phyloP scores from a whole-genome alignment of 176 grass and related monocot species.

The Bonia amplexicaulis region DNA sequence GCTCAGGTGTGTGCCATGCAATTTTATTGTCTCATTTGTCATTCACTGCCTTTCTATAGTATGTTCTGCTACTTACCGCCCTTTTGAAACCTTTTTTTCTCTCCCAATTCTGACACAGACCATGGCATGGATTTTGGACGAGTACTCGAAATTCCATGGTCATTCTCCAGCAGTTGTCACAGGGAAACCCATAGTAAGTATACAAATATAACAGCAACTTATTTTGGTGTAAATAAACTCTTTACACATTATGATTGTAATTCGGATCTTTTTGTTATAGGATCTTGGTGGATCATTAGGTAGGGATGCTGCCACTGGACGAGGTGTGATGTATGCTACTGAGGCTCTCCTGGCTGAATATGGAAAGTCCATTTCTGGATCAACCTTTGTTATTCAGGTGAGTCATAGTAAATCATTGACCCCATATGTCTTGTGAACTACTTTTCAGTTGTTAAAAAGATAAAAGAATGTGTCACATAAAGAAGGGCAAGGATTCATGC shows the following conservation, averaged over 20 bases:
- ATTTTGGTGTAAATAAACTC: conserved; percentile 16
- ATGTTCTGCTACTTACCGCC: not conserved
- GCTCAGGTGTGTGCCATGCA: conserved; percentile 47
- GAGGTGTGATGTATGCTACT: conserved; percentile 77
- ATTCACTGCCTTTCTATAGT: conserved; percentile 20
- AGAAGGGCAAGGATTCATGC: not conserved
- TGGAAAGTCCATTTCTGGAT: conserved; percentile 74
- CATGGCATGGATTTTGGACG: conserved; percentile 98
- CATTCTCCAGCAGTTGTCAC: conserved; percentile 94
- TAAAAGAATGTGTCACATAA: not conserved
- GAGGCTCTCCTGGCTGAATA: conserved; percentile 80
- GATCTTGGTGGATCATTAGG: conserved; percentile 96
- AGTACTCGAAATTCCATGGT: conserved; percentile 97
- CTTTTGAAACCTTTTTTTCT: not conserved
- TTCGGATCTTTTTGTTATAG: conserved; percentile 31
- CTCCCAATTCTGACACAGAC: conserved; percentile 46
- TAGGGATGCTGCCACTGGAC: conserved; percentile 91
- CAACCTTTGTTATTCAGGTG: conserved; percentile 88
- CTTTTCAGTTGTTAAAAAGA: not conserved
- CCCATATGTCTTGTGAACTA: not conserved
- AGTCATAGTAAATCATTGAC: conserved; percentile 2
- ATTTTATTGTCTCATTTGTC: not conserved
- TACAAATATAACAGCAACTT: conserved; percentile 7
- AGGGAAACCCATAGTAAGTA: conserved; percentile 90
- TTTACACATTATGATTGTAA: not conserved